Conservation (phyloP, 345 rosid species). For the Geranium rotundifolium region DNA sequence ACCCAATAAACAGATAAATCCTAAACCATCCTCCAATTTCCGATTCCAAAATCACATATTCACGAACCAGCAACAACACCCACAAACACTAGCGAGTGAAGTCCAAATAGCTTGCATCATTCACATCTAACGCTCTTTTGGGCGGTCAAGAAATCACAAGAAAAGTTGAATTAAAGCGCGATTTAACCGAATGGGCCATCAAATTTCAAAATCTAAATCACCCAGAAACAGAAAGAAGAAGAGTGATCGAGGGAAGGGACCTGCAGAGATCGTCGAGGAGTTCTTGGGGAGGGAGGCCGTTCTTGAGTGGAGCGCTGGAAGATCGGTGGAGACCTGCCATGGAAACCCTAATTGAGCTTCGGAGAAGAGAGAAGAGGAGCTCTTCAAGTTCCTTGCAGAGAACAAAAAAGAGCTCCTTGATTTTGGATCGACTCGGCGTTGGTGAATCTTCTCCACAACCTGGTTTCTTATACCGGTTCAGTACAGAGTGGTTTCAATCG, state of each 20-base stretch:
- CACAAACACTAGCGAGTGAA: neutral
- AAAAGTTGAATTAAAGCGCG: neutral
- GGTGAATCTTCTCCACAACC: neutral
- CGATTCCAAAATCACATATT: neutral
- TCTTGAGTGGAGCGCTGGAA: conserved; percentile 57
- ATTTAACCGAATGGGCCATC: neutral
- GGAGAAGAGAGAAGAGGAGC: neutral
- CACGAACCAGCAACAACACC: neutral
- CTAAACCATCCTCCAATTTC: neutral
- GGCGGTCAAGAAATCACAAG: neutral
- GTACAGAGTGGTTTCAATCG: neutral
- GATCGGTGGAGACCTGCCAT: conserved; percentile 73
- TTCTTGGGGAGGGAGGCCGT: conserved; percentile 88
- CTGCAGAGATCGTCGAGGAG: conserved; percentile 99
- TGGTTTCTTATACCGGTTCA: neutral
- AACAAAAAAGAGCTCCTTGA: neutral
- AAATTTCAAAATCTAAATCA: neutral
- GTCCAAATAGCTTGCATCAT: neutral
- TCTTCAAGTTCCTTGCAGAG: neutral
- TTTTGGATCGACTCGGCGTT: neutral
- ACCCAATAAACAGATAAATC: neutral
- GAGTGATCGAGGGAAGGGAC: conserved; percentile 15
- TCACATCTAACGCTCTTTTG: neutral
- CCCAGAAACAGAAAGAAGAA: neutral
- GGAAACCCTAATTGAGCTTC: conserved; percentile 4